Percentiles rank a stretch among this genome's conserved stretches.
phyloP scores from a whole-genome alignment of 768 basidiomycete genomes.

The Leccinum longicurvipes region DNA sequence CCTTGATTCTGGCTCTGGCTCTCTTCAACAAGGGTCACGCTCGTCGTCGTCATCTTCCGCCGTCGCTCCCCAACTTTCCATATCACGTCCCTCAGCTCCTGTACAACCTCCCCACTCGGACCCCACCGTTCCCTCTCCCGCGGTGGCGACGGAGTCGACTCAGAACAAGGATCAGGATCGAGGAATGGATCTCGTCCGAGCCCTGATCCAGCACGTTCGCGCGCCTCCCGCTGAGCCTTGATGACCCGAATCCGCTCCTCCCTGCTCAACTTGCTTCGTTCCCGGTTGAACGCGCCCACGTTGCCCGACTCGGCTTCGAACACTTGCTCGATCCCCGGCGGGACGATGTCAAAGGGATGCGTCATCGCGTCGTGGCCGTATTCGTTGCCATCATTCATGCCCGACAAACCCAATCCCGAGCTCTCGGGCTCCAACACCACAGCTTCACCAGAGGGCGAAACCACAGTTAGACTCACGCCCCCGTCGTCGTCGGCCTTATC shows the following conservation, averaged over 20 bases:
- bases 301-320: conserved; percentile 61
- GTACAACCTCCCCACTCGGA: conserved; percentile 56
- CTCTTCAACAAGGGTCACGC: neutral
- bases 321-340: conserved; percentile 76
- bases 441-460: conserved; percentile 25
- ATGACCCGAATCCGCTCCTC: conserved; percentile 69
- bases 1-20: no score
- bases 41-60: conserved; percentile 41
- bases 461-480: neutral
- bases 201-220: no score
- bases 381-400: conserved; percentile 56
- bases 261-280: conserved; percentile 63
- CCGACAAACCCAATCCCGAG: neutral
- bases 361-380: neutral
- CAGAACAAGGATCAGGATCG: conserved; percentile 19
- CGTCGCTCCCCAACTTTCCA: conserved; percentile 79
- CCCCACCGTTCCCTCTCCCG: no score
- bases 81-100: conserved; percentile 83
- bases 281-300: conserved; percentile 42
- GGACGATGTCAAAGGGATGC: conserved; percentile 7
- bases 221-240: conserved; percentile 41
- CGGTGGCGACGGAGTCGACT: no score
- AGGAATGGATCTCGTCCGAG: neutral
- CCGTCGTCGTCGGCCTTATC: neutral
- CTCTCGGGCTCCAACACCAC: conserved; percentile 5